Base-by-base conservation (phyloP, 1,284 basidiomycete genomes). In the Cutaneotrichosporon sp. region DNA sequence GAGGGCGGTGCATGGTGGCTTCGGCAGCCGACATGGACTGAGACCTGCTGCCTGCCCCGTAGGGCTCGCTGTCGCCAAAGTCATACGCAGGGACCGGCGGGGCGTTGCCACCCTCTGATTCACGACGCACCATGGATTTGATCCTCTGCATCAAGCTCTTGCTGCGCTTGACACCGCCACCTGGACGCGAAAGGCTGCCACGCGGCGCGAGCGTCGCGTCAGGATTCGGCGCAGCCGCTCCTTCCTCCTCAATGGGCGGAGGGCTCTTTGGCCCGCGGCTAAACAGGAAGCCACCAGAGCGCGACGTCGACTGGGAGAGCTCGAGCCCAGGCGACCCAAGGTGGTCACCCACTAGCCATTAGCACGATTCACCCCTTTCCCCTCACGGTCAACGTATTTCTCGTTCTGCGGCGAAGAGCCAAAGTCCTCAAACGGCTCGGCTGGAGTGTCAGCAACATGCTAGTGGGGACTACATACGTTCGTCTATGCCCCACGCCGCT, bases 91-190 rank as follows among this genome's bases (percentile, higher is more conserved):
- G 26, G 26, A 30, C 26, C 26, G 26, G 26, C 26, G 26, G 26
- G 26, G 26, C 26, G 26, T 30, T 30, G 26, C 23, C 46, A 43
- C 23, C 37, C 22, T 55, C 53, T 2, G 51, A 41, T 20, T 52
- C 51, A 42, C 50, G 62, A 72, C 73, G 66, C 65, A 76, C 74
- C 75, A 77, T 76, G 51, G 68, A 68, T 64, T 72, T 72, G 56
- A 77, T 63, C 54, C 72, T 74, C 62, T 77, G 74, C 70, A 77
- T 75, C 66, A 77, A 63, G 57, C 72, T 74, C 58, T 75, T 75
- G 18, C 67, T 75, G 20, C 75, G 65, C 63, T 75, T 76, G 60
- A 76, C 67, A 14, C 73, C 71, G 9, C 57, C 67, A 37, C 54
- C 48, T 20, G 49, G 50, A 20, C 50, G 50, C 12, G 42, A 30